Conservation (phyloP, 352 stramenopile genomes). For the Phytopythium ostracodes region DNA sequence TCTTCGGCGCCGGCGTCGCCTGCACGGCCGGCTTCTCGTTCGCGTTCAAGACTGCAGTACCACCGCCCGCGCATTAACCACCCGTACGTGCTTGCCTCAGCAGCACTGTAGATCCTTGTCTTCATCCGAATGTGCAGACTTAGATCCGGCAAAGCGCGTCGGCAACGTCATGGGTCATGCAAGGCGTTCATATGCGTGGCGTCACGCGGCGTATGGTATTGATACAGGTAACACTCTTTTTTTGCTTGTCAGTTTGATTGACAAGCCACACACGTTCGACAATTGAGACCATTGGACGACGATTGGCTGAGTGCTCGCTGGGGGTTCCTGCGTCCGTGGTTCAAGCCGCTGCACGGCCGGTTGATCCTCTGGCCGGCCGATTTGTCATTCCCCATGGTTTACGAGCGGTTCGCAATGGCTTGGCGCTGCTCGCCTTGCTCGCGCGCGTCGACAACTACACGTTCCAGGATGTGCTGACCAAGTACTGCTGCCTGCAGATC, state of each 20-base stretch:
- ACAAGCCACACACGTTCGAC: no score
- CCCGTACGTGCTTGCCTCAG: neutral
- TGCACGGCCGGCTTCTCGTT: slow-evolving; percentile 44
- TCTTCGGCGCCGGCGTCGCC: slow-evolving; percentile 46
- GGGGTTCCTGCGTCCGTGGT: no score
- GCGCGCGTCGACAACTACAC: neutral
- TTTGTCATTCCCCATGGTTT: no score
- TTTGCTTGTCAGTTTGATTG: no score
- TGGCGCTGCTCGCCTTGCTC: neutral
- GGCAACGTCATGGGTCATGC: no score
- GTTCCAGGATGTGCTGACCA: neutral
- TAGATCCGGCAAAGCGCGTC: neutral
- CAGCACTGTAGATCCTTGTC: neutral
- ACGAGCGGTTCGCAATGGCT: neutral
- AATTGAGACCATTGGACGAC: no score
- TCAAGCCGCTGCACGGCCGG: no score
- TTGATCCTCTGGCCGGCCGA: no score
- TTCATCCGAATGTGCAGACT: neutral
- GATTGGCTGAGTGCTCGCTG: no score
- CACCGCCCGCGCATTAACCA: neutral
- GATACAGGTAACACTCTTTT: no score
- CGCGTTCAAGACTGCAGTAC: slow-evolving; percentile 7
- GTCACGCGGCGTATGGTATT: no score
- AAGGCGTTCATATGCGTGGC: no score
- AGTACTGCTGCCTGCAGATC: neutral